phyloP scores from a whole-genome alignment of 805 yeast species.

The Pachysolen tannophilus region DNA sequence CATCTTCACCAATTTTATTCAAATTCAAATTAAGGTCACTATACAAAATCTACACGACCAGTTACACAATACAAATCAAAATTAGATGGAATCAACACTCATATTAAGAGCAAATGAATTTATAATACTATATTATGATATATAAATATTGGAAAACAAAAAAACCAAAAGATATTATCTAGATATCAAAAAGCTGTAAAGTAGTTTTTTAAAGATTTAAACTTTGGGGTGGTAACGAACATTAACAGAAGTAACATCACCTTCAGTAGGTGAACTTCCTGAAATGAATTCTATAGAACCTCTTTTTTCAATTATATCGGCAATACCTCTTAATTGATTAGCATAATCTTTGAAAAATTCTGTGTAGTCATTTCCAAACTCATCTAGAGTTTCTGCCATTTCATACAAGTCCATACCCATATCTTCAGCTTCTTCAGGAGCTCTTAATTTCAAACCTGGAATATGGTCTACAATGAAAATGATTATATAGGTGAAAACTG shows the following conservation, averaged over 20 bases:
- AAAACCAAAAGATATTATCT: no score
- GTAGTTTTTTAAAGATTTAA: not conserved
- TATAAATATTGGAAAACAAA: no score
- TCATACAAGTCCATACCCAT: conserved; percentile 44
- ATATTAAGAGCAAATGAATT: no score
- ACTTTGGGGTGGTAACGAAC: conserved; percentile 2
- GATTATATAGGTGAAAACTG: conserved; percentile 30
- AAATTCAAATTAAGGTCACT: no score
- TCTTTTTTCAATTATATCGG: conserved; percentile 13
- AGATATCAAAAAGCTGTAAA: no score
- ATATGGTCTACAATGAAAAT: conserved; percentile 40
- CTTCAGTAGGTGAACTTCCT: conserved; percentile 2
- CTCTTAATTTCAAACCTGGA: conserved; percentile 42
- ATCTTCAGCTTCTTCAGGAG: conserved; percentile 35
- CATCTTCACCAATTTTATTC: no score
- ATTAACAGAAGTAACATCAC: not conserved
- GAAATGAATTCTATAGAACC: conserved; percentile 8
- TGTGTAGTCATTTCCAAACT: conserved; percentile 21
- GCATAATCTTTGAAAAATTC: conserved; percentile 20
- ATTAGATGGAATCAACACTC: no score
- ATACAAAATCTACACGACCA: no score
- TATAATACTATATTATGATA: no score
- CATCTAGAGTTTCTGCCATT: conserved; percentile 41
- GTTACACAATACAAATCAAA: no score
- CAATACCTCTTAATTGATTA: conserved; percentile 13